Evolutionary conservation across 1,139 yeast species (phyloP), one percentile per base, ranked within the genome.

Genomic region (Saccharomyces hybrid): DNA sequence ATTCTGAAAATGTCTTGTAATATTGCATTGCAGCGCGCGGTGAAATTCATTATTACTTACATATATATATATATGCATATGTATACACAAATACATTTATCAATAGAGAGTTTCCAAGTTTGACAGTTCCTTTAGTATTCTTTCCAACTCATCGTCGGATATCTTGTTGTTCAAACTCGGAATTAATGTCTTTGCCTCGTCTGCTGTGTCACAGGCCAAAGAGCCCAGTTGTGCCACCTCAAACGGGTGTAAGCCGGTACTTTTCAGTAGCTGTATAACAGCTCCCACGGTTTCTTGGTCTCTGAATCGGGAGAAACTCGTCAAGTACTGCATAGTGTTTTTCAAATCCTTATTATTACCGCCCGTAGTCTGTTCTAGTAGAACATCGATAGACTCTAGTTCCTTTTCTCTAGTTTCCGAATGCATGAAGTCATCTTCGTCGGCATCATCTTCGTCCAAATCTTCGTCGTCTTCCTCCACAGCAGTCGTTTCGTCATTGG

Each of bases 221-320:
- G 96, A 88, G 0, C 98, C 96, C 58, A 93, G 76, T 72, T 93
- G 99, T 0, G 99, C 96, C 54, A 89, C 77, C 72, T 93, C 99
- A 70, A 93, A 95, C 1, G 99, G 98, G 73, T 93, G 99, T 64
- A 93, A 74, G 42, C 84, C 83, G 51, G 88, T 82, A 55, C 89
- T 81, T 64, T 84, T 87, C 64, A 91, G 76, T 60, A 91, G 75
- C 64, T 87, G 87, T 67, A 91, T 98, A 34, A 90, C 98, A 0
- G 98, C 96, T 58, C 88, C 85, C 41, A 95, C 93, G 0, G 97
- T 88, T 58, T 91, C 93, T 51, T 90, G 86, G 69, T 90, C 95
- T 72, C 89, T 85, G 72, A 91, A 93, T 62, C 98, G 78, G 8
- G 97, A 85, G 73, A 93, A 93, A 50, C 82, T 83, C 4, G 95